A percentile compares a stretch with the other conserved stretches of the same genome.
These are phyloP conservation scores for Backusella luteola DNA, from an alignment of 192 early-diverging fungal species.

Conservation along the genomic window DNA sequence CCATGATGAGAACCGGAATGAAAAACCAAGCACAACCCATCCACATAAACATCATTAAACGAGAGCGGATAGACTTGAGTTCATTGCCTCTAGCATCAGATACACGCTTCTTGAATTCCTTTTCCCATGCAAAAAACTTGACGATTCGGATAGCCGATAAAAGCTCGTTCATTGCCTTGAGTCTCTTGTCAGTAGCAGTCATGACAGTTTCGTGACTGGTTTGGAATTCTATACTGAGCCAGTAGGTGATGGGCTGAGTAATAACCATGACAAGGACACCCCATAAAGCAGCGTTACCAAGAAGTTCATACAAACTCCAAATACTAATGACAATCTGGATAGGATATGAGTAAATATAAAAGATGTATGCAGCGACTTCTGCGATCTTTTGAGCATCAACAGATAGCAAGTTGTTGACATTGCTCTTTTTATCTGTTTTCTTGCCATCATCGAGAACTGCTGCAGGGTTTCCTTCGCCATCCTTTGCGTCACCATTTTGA, in stretches of 20 bases:
- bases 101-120: conserved; percentile 68
- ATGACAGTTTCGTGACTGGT: conserved; percentile 47
- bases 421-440: conserved; percentile 33
- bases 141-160: conserved; percentile 89
- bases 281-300: conserved; percentile 82
- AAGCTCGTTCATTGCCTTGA: conserved; percentile 82
- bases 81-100: conserved; percentile 64
- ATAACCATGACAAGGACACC: conserved; percentile 69
- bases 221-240: conserved; percentile 50
- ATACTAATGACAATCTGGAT: conserved; percentile 67
- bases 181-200: conserved; percentile 72
- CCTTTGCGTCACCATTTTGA: conserved; percentile 9
- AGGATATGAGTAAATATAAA: conserved; percentile 65
- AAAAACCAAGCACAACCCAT: conserved; percentile 56
- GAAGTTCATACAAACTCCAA: conserved; percentile 66
- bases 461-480: not conserved
- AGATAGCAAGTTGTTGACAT: conserved; percentile 64
- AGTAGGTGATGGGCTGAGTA: conserved; percentile 58
- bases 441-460: conserved; percentile 17
- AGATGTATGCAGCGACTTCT: conserved; percentile 52
- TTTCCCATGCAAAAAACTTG: conserved; percentile 90
- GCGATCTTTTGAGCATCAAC: conserved; percentile 59
- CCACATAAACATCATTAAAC: conserved; percentile 55
- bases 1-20: conserved; percentile 59
- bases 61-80: conserved; percentile 50